Conservation (phyloP, 768 basidiomycete genomes). For the Leccinum uliginosum region DNA sequence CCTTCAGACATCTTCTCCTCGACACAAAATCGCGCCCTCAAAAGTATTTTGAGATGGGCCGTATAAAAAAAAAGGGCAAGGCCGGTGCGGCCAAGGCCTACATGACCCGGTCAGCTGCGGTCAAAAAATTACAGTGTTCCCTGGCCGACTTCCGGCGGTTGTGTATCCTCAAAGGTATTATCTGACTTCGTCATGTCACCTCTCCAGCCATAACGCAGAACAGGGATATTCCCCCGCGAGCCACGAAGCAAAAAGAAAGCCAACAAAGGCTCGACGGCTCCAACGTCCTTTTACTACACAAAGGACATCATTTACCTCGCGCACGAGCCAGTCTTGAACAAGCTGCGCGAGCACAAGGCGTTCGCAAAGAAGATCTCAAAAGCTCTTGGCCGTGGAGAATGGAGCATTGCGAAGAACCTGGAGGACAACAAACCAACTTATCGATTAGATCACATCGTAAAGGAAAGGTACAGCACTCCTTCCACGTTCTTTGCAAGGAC, state of each 20-base stretch:
- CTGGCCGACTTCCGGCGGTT: conserved; percentile 94
- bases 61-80: conserved; percentile 79
- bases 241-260: conserved; percentile 88
- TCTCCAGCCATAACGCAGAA: conserved; percentile 9
- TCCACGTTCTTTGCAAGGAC: background rate
- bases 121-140: conserved; percentile 96
- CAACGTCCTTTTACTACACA: conserved; percentile 95
- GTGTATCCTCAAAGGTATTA: conserved; percentile 91
- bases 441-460: conserved; percentile 91
- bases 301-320: conserved; percentile 98
- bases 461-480: conserved; percentile 69
- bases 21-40: background rate
- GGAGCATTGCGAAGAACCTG: conserved; percentile 89
- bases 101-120: conserved; percentile 82
- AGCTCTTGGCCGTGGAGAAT: conserved; percentile 91
- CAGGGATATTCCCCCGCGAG: conserved; percentile 97
- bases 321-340: conserved; percentile 92
- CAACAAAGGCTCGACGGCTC: conserved; percentile 96
- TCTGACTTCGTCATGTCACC: conserved; percentile 2
- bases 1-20: background rate
- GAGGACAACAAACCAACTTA: conserved; percentile 94
- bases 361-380: conserved; percentile 96
- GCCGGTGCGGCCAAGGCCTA: conserved; percentile 91
- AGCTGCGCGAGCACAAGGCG: conserved; percentile 94
- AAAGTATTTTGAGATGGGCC: conserved; percentile 51